Conservation (phyloP, 768 basidiomycete species). For the Chalciporus sphaerocephalus region DNA sequence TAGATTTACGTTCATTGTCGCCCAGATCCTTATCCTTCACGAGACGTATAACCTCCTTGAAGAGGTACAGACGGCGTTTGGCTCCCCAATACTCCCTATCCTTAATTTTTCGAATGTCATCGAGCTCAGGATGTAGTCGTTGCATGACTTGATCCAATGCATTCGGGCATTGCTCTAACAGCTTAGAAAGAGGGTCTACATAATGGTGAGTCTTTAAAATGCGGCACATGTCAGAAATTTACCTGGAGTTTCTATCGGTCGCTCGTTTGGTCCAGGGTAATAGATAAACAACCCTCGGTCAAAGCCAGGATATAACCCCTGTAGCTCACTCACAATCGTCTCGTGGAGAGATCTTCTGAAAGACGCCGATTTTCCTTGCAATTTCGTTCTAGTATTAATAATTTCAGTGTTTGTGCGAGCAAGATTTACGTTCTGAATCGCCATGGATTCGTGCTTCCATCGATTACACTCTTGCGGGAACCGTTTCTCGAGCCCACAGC, state of each 20-base stretch:
- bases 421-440: neutral
- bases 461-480: slow-evolving; percentile 19
- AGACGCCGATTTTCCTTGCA: slow-evolving; percentile 9
- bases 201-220: neutral
- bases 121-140: slow-evolving; percentile 1
- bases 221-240: neutral
- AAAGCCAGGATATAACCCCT: slow-evolving; percentile 18
- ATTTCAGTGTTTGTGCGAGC: neutral
- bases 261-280: neutral
- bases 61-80: slow-evolving; percentile 16
- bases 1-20: neutral
- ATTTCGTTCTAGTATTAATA: slow-evolving; percentile 14
- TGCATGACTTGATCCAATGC: slow-evolving; percentile 1
- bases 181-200: slow-evolving; percentile 3
- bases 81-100: slow-evolving; percentile 2
- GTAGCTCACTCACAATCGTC: neutral
- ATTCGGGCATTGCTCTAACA: slow-evolving; percentile 12
- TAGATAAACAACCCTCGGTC: slow-evolving; percentile 15
- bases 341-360: neutral
- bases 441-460: slow-evolving; percentile 20
- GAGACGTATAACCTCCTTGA: slow-evolving; percentile 2
- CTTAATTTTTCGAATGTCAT: slow-evolving; percentile 1
- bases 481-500: slow-evolving; percentile 28
- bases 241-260: slow-evolving; percentile 4
- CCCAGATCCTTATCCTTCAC: neutral